These are phyloP conservation scores for Peronospora farinosa DNA, from an alignment of 352 stramenopile genomes.

Conservation along the genomic window DNA sequence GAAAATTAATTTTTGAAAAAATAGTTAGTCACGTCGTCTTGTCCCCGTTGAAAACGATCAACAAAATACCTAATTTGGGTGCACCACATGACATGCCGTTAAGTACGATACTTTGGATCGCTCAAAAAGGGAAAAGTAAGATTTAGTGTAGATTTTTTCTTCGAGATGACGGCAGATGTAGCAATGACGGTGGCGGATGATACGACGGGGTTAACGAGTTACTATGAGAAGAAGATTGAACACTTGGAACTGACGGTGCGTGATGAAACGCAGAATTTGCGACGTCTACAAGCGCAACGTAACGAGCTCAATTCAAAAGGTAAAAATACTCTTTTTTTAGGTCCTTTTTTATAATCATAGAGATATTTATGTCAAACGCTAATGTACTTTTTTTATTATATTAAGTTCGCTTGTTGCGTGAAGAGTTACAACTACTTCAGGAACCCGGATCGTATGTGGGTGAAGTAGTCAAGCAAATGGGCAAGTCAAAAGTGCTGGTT, in stretches of 20 bases:
- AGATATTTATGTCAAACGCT: background rate
- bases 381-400: slow-evolving; percentile 8
- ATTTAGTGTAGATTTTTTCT: background rate
- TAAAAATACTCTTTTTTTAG: slow-evolving; percentile 18
- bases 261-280: slow-evolving; percentile 94
- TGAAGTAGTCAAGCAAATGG: slow-evolving; percentile 99
- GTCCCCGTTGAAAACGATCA: background rate
- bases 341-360: no score
- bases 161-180: slow-evolving; percentile 37
- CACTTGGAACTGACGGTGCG: slow-evolving; percentile 90
- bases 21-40: slow-evolving; percentile 4
- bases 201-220: slow-evolving; percentile 71
- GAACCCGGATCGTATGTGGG: slow-evolving; percentile 98
- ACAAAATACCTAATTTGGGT: no score
- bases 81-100: no score
- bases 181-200: slow-evolving; percentile 30
- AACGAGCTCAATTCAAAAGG: slow-evolving; percentile 99
- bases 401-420: slow-evolving; percentile 93
- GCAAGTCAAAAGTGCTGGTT: slow-evolving; percentile 99
- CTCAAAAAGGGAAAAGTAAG: slow-evolving; percentile 4
- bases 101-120: slow-evolving; percentile 4
- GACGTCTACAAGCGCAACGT: slow-evolving; percentile 96
- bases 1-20: slow-evolving; percentile 28
- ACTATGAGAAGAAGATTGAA: slow-evolving; percentile 95
- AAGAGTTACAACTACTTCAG: slow-evolving; percentile 98